Percentiles rank a stretch among this genome's conserved stretches.
Conservation (phyloP, 1,284 basidiomycete genomes). For the Malassezia brasiliensis region DNA sequence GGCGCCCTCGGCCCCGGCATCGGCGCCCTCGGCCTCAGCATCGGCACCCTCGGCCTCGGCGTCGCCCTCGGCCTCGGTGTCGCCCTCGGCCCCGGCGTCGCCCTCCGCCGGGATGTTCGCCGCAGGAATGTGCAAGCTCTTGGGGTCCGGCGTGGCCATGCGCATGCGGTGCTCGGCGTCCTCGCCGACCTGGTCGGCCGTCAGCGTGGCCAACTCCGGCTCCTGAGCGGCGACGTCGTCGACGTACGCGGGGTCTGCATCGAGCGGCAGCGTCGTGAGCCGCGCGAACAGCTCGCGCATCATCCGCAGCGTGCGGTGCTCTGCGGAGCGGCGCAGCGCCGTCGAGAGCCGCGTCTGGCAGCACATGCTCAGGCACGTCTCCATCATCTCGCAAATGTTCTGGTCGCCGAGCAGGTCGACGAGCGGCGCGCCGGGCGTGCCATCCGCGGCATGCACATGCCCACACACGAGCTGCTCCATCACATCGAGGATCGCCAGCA, state of each 20-base stretch:
- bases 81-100: constrained; percentile 4
- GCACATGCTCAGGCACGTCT: constrained; percentile 91
- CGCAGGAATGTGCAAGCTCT: constrained; percentile 41
- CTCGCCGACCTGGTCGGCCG: constrained; percentile 28
- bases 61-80: constrained; percentile 5
- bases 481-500: constrained; percentile 80
- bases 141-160: constrained; percentile 49
- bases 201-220: constrained; percentile 35
- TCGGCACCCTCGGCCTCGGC: not conserved
- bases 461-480: constrained; percentile 68
- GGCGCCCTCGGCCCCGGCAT: constrained; percentile 3
- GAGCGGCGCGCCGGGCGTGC: constrained; percentile 8
- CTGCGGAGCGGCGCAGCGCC: constrained; percentile 79
- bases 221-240: constrained; percentile 21
- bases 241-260: constrained; percentile 35
- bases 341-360: constrained; percentile 91
- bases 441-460: constrained; percentile 45
- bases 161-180: constrained; percentile 27
- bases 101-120: constrained; percentile 21
- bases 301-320: constrained; percentile 81
- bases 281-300: constrained; percentile 71
- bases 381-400: constrained; percentile 94
- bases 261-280: constrained; percentile 55
- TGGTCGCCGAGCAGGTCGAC: constrained; percentile 58
- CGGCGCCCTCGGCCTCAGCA: not conserved